Evolutionary conservation across 2,329 filamentous ascomycete genomes (phyloP), one percentile per base, ranked within the genome.

Genomic region (Oidium heveae): DNA sequence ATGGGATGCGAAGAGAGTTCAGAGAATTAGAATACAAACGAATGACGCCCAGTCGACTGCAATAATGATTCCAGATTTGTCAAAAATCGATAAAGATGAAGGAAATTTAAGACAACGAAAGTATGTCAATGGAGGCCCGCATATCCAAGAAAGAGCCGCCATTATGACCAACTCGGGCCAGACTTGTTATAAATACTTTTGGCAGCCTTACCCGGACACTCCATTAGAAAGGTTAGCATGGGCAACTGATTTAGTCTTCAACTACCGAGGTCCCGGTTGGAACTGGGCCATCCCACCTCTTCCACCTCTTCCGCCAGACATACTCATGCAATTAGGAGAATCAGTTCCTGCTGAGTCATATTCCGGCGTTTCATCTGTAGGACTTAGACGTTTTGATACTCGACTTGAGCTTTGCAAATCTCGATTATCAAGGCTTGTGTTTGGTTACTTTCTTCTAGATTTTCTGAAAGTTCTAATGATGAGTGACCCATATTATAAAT

Each of bases 401-500:
- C 67, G 68, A 37, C 60, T 59, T 22, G 62, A 68, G 2, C 72
- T 81, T 46, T 55, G 80, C 43, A 64, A 66, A 55, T 60, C 63
- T 16, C 71, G 71, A 28, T 56, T 79, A 12, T 55, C 66, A 9
- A 69, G 63, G 6, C 67, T 81, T n/a, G 55, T 76, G 1, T 55
- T 73, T 39, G 70, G 72, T 58, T 91, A 85, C 63, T 58, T 91
- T 13, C 57, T 75, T 8, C 69, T 94, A 9, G 89, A 95, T 66
- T 56, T 78, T 7, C 66, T 85, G 54, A 84, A 83, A 62, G 73
- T 79, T 1, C 58, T 78, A 57, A 80, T 86, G 69, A 79, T 81
- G 60, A 74, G 76, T 54, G 89, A 96, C 61, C 80, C 82, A 0
- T 94, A 89, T 68, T 94, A 88, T 67, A 62, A 79, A 56, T 63